phyloP scores from a whole-genome alignment of 1,139 yeast species.

The Sugiyamaella pinicola region DNA sequence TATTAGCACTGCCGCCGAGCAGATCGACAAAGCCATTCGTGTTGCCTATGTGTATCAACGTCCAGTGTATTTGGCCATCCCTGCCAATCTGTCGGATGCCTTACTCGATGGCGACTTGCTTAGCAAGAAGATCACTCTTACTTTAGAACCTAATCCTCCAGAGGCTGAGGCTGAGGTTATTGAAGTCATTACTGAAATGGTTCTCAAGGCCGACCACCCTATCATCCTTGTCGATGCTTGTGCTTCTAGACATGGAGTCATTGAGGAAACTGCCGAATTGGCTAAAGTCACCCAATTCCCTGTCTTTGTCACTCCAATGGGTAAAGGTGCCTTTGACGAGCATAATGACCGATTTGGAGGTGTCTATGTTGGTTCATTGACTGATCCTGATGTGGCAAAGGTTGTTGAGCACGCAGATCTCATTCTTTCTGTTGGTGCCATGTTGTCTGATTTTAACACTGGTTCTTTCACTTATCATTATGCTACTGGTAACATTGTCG shows the following conservation, averaged over 20 bases:
- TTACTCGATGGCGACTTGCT: constrained; percentile 58
- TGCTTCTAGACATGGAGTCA: constrained; percentile 74
- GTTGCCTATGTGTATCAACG: constrained; percentile 72
- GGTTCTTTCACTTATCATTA: constrained; percentile 85
- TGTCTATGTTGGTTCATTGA: constrained; percentile 79
- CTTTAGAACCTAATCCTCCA: constrained; percentile 61
- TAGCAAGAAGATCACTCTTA: constrained; percentile 64
- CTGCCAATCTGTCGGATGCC: constrained; percentile 76
- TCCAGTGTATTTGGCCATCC: constrained; percentile 82
- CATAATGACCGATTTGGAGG: constrained; percentile 78
- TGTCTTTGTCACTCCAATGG: constrained; percentile 87
- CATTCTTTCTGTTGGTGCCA: constrained; percentile 76
- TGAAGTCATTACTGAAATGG: constrained; percentile 55
- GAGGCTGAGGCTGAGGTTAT: constrained; percentile 76
- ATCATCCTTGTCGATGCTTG: constrained; percentile 84
- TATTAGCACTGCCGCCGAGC: constrained; percentile 62
- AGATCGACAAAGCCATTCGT: constrained; percentile 73
- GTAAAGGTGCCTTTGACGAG: constrained; percentile 80
- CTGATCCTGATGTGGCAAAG: constrained; percentile 72
- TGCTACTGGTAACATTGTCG: constrained; percentile 76
- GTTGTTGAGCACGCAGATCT: constrained; percentile 78
- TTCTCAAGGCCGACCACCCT: constrained; percentile 64
- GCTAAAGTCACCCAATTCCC: constrained; percentile 77
- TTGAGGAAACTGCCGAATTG: constrained; percentile 60
- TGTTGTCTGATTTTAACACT: constrained; percentile 85